Evolutionary conservation across 2,329 filamentous ascomycete species (phyloP), one percentile per base, ranked within the genome.

Genomic region (Ascomycota sp.): DNA sequence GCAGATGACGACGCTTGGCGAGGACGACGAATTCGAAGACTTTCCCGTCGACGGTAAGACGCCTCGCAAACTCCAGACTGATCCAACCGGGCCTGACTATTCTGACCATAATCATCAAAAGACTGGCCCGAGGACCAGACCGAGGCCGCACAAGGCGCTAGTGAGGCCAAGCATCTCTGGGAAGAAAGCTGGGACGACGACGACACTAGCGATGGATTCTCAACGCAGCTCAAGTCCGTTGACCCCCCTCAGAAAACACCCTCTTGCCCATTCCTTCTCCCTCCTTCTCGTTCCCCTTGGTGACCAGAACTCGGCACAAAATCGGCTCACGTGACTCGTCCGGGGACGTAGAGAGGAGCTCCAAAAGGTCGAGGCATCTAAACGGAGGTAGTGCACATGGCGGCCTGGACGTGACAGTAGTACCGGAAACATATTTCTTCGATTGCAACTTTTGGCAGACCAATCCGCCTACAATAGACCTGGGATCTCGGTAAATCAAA

Each of bases 151-250:
- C 64, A 67, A 45, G 71, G 64, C 36, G 70, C 61, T 42, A 75
- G 74, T 46, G 69, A 74, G 35, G 64, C 61, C 38, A 59, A 67
- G 51, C 85, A 95, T 59, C 63, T 98, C 32, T 98, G 89, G 89
- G 89, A 98, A 57, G 89, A 98, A 65, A 94, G 83, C 64, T 98
- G 89, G 89, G 89, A 98, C 49, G 89, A 98, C 47, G 86, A 95
- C 51, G 89, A 95, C 56, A 89, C 82, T 40, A 89, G 69, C 45
- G 89, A 98, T 50, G 89, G 98, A 47, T 98, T 98, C 53, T 89
- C 83, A 9, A 70, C 79, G 46, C 86, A 95, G 61, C 59, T 98
- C 47, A 91, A 82, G 86, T 93, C 55, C 41, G 76, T 25, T 23
- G 25, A 25, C 10, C 21, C 7, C 21, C 21, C 23, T 6, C 24